Evolutionary conservation across 345 rosid species (phyloP).

Genomic region (Hevea brasiliensis): DNA sequence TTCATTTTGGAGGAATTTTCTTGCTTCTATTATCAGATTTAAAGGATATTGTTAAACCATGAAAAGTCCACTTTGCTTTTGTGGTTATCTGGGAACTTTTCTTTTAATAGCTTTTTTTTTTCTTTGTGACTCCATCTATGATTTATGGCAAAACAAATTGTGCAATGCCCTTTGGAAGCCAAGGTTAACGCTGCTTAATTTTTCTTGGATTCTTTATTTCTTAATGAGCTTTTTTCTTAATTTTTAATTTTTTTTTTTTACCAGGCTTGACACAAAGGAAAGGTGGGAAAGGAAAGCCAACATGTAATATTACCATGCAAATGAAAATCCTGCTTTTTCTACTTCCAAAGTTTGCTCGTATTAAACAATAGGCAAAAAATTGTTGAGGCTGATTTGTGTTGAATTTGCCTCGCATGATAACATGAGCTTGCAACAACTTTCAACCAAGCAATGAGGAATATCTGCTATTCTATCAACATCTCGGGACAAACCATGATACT

Average conservation of each 20-base stretch:
- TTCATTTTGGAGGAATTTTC: not conserved
- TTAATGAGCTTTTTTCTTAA: not conserved
- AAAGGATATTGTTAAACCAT: not conserved
- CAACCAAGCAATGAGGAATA: too few relatives aligned
- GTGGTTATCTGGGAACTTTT: not conserved
- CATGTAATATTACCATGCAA: too few relatives aligned
- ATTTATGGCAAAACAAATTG: not conserved
- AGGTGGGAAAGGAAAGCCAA: constrained; percentile 65
- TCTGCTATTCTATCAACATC: too few relatives aligned
- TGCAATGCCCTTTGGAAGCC: not conserved
- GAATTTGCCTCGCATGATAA: too few relatives aligned
- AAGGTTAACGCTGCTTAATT: not conserved
- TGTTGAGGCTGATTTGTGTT: too few relatives aligned
- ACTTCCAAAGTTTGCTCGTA: too few relatives aligned
- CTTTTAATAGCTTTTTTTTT: not conserved
- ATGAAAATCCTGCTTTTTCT: too few relatives aligned
- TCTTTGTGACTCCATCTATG: not conserved
- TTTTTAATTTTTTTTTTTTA: constrained; percentile 2
- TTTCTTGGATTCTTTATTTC: not conserved
- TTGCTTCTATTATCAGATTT: not conserved
- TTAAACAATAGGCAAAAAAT: too few relatives aligned
- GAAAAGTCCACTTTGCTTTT: not conserved
- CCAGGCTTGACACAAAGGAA: constrained; percentile 68
- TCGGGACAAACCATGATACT: too few relatives aligned
- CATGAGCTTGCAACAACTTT: too few relatives aligned